A percentile compares a stretch with the other conserved stretches of the same genome.
phyloP scores from a whole-genome alignment of 2,329 filamentous ascomycete species.

The Blastomyces parvus region DNA sequence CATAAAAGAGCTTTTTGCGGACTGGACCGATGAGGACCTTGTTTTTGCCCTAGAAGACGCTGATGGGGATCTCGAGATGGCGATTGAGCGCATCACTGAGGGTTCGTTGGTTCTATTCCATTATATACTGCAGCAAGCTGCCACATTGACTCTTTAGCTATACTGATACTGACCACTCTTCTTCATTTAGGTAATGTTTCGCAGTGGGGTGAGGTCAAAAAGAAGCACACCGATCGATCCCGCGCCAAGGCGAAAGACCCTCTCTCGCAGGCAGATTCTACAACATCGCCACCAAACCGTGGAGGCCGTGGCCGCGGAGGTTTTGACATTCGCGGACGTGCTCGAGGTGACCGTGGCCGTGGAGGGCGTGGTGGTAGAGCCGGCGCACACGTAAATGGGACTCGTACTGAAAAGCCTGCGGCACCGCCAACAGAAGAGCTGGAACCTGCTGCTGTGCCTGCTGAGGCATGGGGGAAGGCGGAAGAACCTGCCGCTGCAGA shows the following conservation, averaged over 20 bases:
- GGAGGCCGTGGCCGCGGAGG: slow-evolving; percentile 40
- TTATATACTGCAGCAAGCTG: slow-evolving; percentile 4
- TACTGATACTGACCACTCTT: slow-evolving; percentile 4
- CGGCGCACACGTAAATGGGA: slow-evolving; percentile 35
- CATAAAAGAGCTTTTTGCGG: slow-evolving; percentile 86
- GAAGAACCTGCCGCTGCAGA: slow-evolving; percentile 21
- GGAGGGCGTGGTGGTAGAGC: slow-evolving; percentile 39
- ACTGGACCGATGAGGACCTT: slow-evolving; percentile 92
- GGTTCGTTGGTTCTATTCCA: slow-evolving; percentile 25
- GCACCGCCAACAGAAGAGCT: slow-evolving; percentile 11
- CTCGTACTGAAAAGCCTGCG: slow-evolving; percentile 29
- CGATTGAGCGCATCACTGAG: slow-evolving; percentile 44
- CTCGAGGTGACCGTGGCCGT: slow-evolving; percentile 41
- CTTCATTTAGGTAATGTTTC: slow-evolving; percentile 38
- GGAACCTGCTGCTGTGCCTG: slow-evolving; percentile 9
- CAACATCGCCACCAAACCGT: slow-evolving; percentile 27
- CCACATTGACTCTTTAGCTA: neutral
- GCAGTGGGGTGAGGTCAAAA: slow-evolving; percentile 46
- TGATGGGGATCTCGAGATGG: slow-evolving; percentile 40
- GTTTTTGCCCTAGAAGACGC: slow-evolving; percentile 83
- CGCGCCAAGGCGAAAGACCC: slow-evolving; percentile 40
- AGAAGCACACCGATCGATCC: slow-evolving; percentile 40
- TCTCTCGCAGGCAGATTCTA: slow-evolving; percentile 26
- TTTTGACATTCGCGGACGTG: slow-evolving; percentile 38
- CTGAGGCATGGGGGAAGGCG: slow-evolving; percentile 13